Percentiles rank a stretch among this genome's conserved stretches.
phyloP scores from a whole-genome alignment of 2,329 filamentous ascomycete species.

The Pseudodiploospora longispora region DNA sequence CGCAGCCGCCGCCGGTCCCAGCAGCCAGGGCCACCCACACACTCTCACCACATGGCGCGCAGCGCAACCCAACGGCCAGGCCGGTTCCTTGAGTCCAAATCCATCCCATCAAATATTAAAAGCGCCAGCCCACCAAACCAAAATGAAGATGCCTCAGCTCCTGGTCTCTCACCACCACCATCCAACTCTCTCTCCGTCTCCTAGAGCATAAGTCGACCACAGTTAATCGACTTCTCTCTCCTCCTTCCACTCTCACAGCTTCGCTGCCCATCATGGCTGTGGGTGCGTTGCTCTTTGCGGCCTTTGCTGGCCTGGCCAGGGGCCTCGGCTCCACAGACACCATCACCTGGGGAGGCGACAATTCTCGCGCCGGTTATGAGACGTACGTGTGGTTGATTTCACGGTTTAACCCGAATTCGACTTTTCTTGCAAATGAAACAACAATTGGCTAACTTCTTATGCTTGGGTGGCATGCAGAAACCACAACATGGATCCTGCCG shows the following conservation, averaged over 20 bases:
- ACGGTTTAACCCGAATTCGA: not conserved
- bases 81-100: no score
- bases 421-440: not conserved
- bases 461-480: constrained; percentile 27
- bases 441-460: not conserved
- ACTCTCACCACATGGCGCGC: no score
- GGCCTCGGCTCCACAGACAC: constrained; percentile 41
- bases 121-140: no score
- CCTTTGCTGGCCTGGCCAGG: constrained; percentile 24
- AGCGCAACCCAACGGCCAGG: no score
- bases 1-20: no score
- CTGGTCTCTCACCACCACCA: no score
- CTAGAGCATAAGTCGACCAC: no score
- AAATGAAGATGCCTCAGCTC: no score
- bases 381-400: constrained; percentile 26
- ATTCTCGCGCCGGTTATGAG: constrained; percentile 45
- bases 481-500: constrained; percentile 55
- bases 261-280: constrained; percentile 13
- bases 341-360: constrained; percentile 53
- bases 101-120: no score
- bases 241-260: not conserved
- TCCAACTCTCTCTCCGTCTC: not conserved
- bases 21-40: no score
- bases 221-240: no score
- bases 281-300: constrained; percentile 20